Conservation (phyloP, 2,329 filamentous ascomycete species). For the Hirsutella thompsonii region DNA sequence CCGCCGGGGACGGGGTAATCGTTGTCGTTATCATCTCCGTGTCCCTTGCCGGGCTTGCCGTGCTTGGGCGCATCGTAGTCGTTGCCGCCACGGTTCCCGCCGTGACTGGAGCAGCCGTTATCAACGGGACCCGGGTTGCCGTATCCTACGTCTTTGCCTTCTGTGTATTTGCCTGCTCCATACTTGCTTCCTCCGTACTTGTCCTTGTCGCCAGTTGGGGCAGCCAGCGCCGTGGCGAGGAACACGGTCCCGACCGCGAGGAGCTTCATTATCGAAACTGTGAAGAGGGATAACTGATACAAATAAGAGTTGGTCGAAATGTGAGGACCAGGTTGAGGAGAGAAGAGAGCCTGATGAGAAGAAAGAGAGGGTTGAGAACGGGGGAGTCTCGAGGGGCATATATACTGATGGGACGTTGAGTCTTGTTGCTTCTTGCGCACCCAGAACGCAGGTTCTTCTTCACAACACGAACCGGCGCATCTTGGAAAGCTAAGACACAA, state of each 20-base stretch:
- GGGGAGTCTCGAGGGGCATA: too few relatives aligned
- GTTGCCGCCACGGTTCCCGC: not conserved
- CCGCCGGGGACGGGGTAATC: not conserved
- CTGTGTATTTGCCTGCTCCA: not conserved
- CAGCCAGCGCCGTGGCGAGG: conserved; percentile 1
- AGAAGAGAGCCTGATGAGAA: too few relatives aligned
- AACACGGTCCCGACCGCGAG: not conserved
- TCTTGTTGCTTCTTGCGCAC: too few relatives aligned
- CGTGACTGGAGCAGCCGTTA: not conserved
- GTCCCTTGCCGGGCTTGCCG: not conserved
- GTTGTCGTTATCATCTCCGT: not conserved
- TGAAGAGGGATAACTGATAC: too few relatives aligned
- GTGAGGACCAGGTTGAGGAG: too few relatives aligned
- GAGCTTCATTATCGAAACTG: not conserved
- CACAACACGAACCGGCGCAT: too few relatives aligned
- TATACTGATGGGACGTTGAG: too few relatives aligned
- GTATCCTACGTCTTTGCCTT: not conserved
- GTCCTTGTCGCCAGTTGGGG: conserved; percentile 1
- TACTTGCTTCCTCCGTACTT: not conserved
- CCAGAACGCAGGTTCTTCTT: too few relatives aligned
- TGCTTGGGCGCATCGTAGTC: not conserved
- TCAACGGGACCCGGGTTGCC: not conserved
- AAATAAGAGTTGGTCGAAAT: too few relatives aligned
- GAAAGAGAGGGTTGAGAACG: too few relatives aligned
- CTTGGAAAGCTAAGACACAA: too few relatives aligned